phyloP scores from a whole-genome alignment of 305 asterid genomes.

The Euphrasia arctica region DNA sequence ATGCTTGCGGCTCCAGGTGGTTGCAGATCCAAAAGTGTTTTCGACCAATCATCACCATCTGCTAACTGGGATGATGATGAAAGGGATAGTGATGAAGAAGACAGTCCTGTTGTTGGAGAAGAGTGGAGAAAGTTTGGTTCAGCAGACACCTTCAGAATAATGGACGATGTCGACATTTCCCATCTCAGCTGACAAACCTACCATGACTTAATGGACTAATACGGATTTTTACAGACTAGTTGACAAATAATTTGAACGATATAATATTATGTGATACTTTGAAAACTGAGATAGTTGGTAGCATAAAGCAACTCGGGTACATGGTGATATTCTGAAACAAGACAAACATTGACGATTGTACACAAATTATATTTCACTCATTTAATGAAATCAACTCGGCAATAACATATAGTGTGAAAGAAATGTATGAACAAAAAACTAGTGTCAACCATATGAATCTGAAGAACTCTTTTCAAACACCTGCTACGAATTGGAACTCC shows the following conservation, averaged over 20 bases:
- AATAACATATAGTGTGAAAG: no score
- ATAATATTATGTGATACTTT: neutral
- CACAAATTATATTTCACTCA: no score
- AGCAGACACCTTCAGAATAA: slow-evolving; percentile 78
- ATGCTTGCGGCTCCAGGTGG: slow-evolving; percentile 58
- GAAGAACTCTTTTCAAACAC: slow-evolving; percentile 11
- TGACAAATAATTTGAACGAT: neutral
- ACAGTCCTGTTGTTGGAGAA: slow-evolving; percentile 38
- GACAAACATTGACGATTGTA: no score
- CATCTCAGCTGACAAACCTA: slow-evolving; percentile 49
- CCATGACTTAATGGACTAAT: neutral
- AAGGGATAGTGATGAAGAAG: slow-evolving; percentile 52
- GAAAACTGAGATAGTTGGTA: no score
- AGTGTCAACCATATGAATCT: slow-evolving; percentile 7
- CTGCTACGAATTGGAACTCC: slow-evolving; percentile 14
- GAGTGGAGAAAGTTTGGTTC: slow-evolving; percentile 88
- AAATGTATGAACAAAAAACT: slow-evolving; percentile 18
- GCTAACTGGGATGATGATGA: slow-evolving; percentile 39
- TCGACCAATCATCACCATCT: slow-evolving; percentile 36
- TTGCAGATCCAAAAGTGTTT: slow-evolving; percentile 53
- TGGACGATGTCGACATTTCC: slow-evolving; percentile 71
- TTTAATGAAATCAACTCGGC: no score
- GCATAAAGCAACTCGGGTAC: no score
- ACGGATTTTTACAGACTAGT: neutral
- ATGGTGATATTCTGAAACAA: no score